Evolutionary conservation across 805 yeast species (phyloP).

Genomic region (Metschnikowia chrysomelidarum): DNA sequence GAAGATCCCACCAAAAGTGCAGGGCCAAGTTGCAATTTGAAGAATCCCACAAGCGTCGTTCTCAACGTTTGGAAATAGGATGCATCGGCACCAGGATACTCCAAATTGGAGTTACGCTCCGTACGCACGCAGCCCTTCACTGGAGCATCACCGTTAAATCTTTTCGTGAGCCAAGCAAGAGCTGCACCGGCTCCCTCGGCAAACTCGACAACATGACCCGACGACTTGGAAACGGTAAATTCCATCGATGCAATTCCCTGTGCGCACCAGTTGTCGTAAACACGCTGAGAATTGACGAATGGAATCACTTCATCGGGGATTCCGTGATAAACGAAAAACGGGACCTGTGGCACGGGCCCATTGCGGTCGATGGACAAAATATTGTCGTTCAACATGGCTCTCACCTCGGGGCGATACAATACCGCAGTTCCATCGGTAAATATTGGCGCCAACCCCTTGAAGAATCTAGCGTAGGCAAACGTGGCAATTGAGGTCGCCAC

Average conservation of each 20-base stretch:
- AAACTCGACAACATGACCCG: conserved; percentile 28
- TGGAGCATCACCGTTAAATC: conserved; percentile 11
- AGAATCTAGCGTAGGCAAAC: conserved; percentile 9
- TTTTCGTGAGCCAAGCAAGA: conserved; percentile 12
- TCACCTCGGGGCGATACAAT: conserved; percentile 7
- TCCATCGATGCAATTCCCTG: conserved; percentile 29
- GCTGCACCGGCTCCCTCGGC: conserved; percentile 15
- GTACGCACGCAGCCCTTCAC: conserved; percentile 13
- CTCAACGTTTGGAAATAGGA: conserved; percentile 5
- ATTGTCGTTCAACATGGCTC: conserved; percentile 5
- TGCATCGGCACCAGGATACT: conserved; percentile 14
- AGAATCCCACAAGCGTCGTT: conserved; percentile 2
- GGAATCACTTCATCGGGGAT: conserved; percentile 25
- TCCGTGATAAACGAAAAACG: conserved; percentile 26
- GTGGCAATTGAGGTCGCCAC: too few relatives aligned
- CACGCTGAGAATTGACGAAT: conserved; percentile 14
- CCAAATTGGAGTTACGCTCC: conserved; percentile 12
- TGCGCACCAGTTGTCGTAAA: conserved; percentile 29
- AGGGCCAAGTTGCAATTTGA: conserved; percentile 9
- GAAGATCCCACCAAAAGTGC: conserved; percentile 1
- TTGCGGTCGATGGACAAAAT: conserved; percentile 2
- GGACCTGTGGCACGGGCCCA: conserved; percentile 22
- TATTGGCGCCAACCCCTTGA: conserved; percentile 8
- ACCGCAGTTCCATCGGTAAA: conserved; percentile 8
- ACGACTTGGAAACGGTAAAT: conserved; percentile 23